phyloP scores from a whole-genome alignment of 2,329 filamentous ascomycete species.

The Alternaria sp. region DNA sequence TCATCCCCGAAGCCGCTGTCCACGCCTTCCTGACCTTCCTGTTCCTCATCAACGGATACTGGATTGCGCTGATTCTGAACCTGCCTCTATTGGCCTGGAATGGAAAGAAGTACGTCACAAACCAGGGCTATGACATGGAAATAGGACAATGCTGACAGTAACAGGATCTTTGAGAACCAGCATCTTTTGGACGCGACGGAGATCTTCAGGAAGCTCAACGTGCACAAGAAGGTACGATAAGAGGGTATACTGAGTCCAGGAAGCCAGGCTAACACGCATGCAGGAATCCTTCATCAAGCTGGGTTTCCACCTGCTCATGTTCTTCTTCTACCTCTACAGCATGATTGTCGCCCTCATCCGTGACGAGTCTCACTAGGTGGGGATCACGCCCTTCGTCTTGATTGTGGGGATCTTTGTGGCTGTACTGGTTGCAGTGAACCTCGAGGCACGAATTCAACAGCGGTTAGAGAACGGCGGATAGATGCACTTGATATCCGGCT shows the following conservation, averaged over 20 bases:
- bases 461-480: neutral
- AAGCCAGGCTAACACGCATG: constrained; percentile 17
- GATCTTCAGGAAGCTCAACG: constrained; percentile 98
- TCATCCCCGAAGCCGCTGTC: constrained; percentile 96
- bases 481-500: constrained; percentile 24
- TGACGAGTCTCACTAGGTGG: constrained; percentile 80
- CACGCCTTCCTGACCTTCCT: constrained; percentile 95
- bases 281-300: constrained; percentile 99
- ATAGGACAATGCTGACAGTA: constrained; percentile 43
- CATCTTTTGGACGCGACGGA: constrained; percentile 97
- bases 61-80: constrained; percentile 91
- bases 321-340: constrained; percentile 99
- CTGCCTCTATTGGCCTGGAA: constrained; percentile 92
- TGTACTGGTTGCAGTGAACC: constrained; percentile 6
- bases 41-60: constrained; percentile 99
- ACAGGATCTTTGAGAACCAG: constrained; percentile 94
- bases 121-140: neutral
- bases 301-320: constrained; percentile 98
- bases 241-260: neutral
- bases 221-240: constrained; percentile 88
- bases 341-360: constrained; percentile 97
- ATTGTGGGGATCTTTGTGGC: constrained; percentile 9
- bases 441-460: neutral
- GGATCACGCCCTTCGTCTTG: constrained; percentile 22
- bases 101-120: constrained; percentile 85